A percentile compares a stretch with the other conserved stretches of the same genome.
These are phyloP conservation scores for Rhizopus microsporus DNA, from an alignment of 371 early-diverging fungal genomes.

Conservation along the genomic window DNA sequence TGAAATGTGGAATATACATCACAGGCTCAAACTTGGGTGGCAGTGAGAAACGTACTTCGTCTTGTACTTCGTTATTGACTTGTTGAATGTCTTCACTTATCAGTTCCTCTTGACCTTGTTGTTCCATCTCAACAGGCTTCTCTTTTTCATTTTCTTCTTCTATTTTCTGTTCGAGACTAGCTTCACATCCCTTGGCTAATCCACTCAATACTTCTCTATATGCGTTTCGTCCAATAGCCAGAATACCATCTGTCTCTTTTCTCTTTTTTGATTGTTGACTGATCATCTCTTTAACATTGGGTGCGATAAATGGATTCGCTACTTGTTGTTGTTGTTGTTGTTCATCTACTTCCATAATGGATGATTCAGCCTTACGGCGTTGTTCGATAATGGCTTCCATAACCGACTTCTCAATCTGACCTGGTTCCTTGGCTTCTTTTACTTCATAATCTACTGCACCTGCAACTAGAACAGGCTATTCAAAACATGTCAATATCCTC, in stretches of 20 bases:
- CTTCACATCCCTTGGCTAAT: conserved; percentile 59
- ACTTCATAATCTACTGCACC: conserved; percentile 74
- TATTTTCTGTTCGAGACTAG: conserved; percentile 38
- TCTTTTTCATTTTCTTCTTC: conserved; percentile 16
- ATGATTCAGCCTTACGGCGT: conserved; percentile 37
- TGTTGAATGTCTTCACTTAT: background rate
- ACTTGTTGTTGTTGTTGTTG: conserved; percentile 2
- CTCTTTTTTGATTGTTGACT: background rate
- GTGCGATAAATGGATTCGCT: conserved; percentile 14
- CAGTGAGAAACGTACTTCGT: conserved; percentile 46
- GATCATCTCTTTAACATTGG: background rate
- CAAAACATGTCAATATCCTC: background rate
- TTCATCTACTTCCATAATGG: conserved; percentile 14
- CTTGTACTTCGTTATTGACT: conserved; percentile 7
- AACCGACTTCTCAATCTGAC: conserved; percentile 58
- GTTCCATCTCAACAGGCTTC: background rate
- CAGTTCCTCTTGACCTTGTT: conserved; percentile 1
- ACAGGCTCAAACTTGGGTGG: conserved; percentile 57
- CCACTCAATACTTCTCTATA: conserved; percentile 62
- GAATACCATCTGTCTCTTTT: conserved; percentile 51
- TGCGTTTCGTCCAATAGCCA: conserved; percentile 66
- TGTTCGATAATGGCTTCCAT: conserved; percentile 55
- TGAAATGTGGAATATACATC: conserved; percentile 68
- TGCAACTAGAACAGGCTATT: conserved; percentile 68
- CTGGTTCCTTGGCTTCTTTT: conserved; percentile 54